Base-by-base conservation (phyloP, 1,139 yeast species). In the Chernovozyma aurita region DNA sequence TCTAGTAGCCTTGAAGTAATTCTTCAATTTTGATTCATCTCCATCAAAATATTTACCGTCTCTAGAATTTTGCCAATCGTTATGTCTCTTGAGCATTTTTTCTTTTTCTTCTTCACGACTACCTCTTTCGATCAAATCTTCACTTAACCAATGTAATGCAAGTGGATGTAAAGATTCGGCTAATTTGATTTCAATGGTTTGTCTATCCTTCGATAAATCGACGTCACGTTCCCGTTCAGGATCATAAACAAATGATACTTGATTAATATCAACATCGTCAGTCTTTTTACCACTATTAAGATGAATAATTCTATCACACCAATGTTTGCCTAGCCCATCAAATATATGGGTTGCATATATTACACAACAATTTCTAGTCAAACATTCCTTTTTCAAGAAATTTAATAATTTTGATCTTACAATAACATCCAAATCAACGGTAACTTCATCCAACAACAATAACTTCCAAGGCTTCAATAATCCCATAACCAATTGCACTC, bases 271-370 rank as follows among this genome's bases (percentile, higher is more conserved):
- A 7, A 58, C 42, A 40, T 60, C 63, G 35, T 60, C 56, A 29
- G 48, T 42, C 33, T 72, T 53, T 46, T 62, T 31, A 0, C 97
- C 97, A 37, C 78, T 73, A 47, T 76, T 78, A 49, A 92, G 66
- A 58, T 92, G 97, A n/a, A 83, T 70, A 11, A 92, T 68, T 37
- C 82, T 70, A 35, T 94, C 85, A 32, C 97, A 95, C 96, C 97
- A 92, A 32, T 66, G 63, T 29, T 58, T 59, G 14, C 86, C 87
- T 42, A 92, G 71, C 0, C 98, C 98, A 53, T 92, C 98, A 57
- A 92, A 92, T 35, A 92, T 92, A 54, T 92, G 98, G 0, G 98
- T 92, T 1, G 98, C 98, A 56, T 92, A 92, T 5, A 92, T 73
- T 43, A 82, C 82, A 34, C 86, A 73, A 42, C 95, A 82, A 17